Evolutionary conservation across 306 rosid species (phyloP).

Genomic region (Coriaria nepalensis): DNA sequence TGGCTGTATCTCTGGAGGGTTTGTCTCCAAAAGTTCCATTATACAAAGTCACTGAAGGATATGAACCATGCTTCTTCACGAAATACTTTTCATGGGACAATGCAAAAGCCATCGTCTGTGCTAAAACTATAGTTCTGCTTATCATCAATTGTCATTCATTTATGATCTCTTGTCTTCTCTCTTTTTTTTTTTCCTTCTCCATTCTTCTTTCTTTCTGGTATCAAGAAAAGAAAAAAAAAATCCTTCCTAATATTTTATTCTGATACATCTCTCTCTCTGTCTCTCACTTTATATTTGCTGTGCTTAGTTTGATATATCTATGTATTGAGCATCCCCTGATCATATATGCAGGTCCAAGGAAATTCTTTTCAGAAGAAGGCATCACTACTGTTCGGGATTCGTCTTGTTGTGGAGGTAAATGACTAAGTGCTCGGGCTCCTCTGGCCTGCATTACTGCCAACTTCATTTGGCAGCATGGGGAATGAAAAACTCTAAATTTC

Average conservation of each 20-base stretch:
- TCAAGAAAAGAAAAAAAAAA: neutral
- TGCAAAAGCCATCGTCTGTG: constrained; percentile 66
- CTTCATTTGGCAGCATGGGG: too few species aligned
- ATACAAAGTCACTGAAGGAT: constrained; percentile 89
- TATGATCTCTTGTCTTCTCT: neutral
- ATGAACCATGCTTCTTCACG: constrained; percentile 94
- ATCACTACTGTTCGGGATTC: constrained; percentile 63
- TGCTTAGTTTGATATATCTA: constrained; percentile 8
- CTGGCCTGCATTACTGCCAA: neutral
- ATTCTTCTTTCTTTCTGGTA: neutral
- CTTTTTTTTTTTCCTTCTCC: too few species aligned
- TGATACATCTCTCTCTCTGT: neutral
- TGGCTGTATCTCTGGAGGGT: constrained; percentile 84
- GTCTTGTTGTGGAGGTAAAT: constrained; percentile 71
- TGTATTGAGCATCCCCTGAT: constrained; percentile 5
- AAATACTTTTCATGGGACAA: constrained; percentile 88
- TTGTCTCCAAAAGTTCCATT: constrained; percentile 66
- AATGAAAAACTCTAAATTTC: too few species aligned
- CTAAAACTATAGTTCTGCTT: constrained; percentile 16
- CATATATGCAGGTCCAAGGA: constrained; percentile 70
- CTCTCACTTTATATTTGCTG: neutral
- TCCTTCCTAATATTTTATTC: neutral
- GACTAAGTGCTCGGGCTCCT: constrained; percentile 7
- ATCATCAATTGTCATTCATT: constrained; percentile 6
- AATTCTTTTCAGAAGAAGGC: constrained; percentile 94